Evolutionary conservation across 352 stramenopile genomes (phyloP).

Genomic region (Pilasporangium apinafurcum): DNA sequence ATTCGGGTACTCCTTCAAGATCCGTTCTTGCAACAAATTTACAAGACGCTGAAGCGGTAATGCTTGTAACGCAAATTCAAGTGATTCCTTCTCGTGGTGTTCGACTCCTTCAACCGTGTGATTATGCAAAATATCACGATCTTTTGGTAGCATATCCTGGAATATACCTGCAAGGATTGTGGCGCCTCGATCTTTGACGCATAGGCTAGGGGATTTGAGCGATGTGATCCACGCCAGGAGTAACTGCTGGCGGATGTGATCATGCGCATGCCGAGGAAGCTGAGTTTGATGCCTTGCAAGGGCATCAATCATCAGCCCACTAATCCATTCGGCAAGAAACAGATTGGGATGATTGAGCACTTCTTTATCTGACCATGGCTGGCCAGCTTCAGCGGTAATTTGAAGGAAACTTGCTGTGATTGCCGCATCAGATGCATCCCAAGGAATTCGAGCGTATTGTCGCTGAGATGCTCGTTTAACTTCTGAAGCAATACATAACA

Average conservation of each 20-base stretch:
- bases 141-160: constrained; percentile 69
- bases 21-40: constrained; percentile 62
- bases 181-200: constrained; percentile 82
- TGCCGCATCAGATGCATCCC: constrained; percentile 64
- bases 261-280: constrained; percentile 29
- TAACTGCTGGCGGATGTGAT: constrained; percentile 54
- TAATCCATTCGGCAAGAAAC: constrained; percentile 84
- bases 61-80: constrained; percentile 34
- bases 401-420: constrained; percentile 72
- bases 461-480: constrained; percentile 64
- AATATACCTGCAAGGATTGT: constrained; percentile 70
- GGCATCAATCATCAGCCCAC: constrained; percentile 59
- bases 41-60: constrained; percentile 69
- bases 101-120: constrained; percentile 1
- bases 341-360: constrained; percentile 81
- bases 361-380: constrained; percentile 79
- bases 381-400: constrained; percentile 53
- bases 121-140: constrained; percentile 4
- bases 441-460: constrained; percentile 77
- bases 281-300: constrained; percentile 34
- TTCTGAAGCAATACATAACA: constrained; percentile 54
- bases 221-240: constrained; percentile 77
- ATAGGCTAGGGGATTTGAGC: constrained; percentile 80
- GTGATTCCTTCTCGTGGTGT: constrained; percentile 15
- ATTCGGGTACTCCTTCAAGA: constrained; percentile 70